Evolutionary conservation across 305 asterid species (phyloP).

Genomic region (Nicotiana rustica): DNA sequence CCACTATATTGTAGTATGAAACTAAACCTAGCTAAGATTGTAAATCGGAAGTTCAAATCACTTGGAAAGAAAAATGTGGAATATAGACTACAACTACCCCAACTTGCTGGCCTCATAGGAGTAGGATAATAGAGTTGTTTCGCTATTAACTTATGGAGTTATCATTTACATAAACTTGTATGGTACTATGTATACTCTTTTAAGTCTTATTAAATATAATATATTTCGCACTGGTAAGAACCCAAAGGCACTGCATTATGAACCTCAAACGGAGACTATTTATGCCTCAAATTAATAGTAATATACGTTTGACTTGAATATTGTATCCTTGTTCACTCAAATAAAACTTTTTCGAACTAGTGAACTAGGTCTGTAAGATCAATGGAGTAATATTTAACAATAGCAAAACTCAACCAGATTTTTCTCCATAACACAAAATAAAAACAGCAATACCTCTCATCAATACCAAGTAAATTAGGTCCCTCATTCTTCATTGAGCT

Average conservation of each 20-base stretch:
- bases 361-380: background rate
- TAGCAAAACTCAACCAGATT: background rate
- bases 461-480: background rate
- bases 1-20: background rate
- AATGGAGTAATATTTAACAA: background rate
- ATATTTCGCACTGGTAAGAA: background rate
- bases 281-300: conserved; percentile 19
- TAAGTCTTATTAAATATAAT: background rate
- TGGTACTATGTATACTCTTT: background rate
- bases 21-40: too few species aligned
- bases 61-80: too few species aligned
- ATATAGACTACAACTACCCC: background rate
- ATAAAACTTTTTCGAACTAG: background rate
- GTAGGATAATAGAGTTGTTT: too few species aligned
- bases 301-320: background rate
- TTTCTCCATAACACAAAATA: background rate
- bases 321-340: background rate
- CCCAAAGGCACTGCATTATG: background rate
- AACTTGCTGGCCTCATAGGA: too few species aligned
- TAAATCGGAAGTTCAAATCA: too few species aligned
- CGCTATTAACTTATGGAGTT: too few species aligned
- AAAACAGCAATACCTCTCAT: background rate
- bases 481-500: background rate
- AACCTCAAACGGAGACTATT: background rate
- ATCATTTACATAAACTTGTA: background rate